These are phyloP conservation scores for Corylus heterophylla DNA, from an alignment of 306 rosid species.

Conservation along the genomic window DNA sequence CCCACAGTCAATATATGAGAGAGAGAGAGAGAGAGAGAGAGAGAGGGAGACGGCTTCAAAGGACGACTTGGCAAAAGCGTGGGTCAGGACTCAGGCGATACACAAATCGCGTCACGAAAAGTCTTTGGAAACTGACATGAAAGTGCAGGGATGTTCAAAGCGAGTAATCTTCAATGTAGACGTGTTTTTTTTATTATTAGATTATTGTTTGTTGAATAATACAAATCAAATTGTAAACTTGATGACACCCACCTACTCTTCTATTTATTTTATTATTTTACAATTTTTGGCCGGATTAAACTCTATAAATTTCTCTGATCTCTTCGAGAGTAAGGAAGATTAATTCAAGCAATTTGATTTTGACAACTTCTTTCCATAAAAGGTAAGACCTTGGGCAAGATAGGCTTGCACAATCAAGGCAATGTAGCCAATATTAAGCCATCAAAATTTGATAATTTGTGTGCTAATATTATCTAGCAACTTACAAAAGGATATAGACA, in stretches of 20 bases:
- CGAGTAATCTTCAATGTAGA: background rate
- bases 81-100: background rate
- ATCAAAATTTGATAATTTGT: too few relatives aligned
- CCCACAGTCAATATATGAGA: background rate
- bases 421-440: too few relatives aligned
- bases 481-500: too few relatives aligned
- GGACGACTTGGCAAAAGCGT: constrained; percentile 27
- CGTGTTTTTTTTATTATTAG: background rate
- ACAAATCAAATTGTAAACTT: background rate
- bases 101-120: constrained; percentile 50
- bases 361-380: background rate
- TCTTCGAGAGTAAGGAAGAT: background rate
- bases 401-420: background rate
- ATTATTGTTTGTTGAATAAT: background rate
- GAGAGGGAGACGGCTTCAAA: constrained; percentile 20
- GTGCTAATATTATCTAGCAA: too few relatives aligned
- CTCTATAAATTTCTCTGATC: background rate
- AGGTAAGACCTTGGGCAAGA: background rate
- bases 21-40: constrained; percentile 20
- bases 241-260: background rate
- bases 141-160: constrained; percentile 7
- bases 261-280: background rate
- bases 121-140: constrained; percentile 42
- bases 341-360: background rate
- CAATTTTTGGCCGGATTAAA: background rate